Conservation (phyloP, 352 stramenopile species). For the Phytopythium delawarense region DNA sequence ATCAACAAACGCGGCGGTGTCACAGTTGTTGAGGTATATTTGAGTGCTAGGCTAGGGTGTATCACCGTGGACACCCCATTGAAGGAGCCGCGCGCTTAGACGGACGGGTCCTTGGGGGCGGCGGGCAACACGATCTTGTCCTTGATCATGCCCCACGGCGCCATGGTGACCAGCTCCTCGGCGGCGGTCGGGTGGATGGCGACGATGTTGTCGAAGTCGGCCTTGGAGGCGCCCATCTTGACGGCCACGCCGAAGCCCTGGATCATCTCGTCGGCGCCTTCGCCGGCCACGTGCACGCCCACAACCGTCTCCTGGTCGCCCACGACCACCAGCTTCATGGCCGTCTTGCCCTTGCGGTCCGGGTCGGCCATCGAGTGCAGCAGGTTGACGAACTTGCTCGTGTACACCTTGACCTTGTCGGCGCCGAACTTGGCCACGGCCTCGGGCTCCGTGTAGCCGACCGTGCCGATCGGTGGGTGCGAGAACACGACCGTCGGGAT, state of each 20-base stretch:
- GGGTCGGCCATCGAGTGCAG: constrained; percentile 91
- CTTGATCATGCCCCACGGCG: constrained; percentile 84
- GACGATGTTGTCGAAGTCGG: constrained; percentile 95
- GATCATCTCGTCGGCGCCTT: constrained; percentile 96
- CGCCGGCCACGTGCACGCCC: constrained; percentile 93
- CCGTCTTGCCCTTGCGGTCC: constrained; percentile 90
- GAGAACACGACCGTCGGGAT: constrained; percentile 97
- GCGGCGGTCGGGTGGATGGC: constrained; percentile 96
- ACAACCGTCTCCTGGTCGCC: constrained; percentile 90
- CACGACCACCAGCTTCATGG: constrained; percentile 92
- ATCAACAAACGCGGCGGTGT: background rate
- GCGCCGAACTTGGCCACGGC: constrained; percentile 90
- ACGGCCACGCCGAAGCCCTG: constrained; percentile 97
- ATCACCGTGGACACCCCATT: too few relatives aligned
- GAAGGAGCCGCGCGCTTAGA: background rate
- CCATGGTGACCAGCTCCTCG: constrained; percentile 95
- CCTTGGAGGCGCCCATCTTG: constrained; percentile 97
- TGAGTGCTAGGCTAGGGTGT: background rate
- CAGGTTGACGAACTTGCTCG: constrained; percentile 94
- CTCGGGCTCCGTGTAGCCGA: constrained; percentile 92
- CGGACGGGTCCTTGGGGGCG: constrained; percentile 26
- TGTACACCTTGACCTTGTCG: constrained; percentile 95
- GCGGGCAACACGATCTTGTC: constrained; percentile 63
- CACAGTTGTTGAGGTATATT: background rate
- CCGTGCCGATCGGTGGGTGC: constrained; percentile 94